A percentile compares a stretch with the other conserved stretches of the same genome.
These are phyloP conservation scores for Mortierella sp. DNA, from an alignment of 371 early-diverging fungal species.

Conservation along the genomic window DNA sequence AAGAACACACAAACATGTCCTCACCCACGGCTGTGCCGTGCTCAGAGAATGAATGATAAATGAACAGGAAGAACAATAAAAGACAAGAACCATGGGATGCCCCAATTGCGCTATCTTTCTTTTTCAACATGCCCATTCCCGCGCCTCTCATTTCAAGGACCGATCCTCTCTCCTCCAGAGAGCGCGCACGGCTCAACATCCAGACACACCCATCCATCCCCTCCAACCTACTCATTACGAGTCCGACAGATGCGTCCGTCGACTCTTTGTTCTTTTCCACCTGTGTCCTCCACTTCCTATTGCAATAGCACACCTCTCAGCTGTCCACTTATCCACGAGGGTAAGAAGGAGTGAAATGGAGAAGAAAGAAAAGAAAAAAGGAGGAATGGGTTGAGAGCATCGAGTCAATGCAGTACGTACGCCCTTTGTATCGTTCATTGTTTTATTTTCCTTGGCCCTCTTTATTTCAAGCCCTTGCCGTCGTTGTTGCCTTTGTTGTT, in stretches of 20 bases:
- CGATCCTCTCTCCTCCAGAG: background rate
- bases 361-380: background rate
- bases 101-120: constrained; percentile 1
- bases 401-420: background rate
- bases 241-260: background rate
- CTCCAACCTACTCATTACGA: background rate
- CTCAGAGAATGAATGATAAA: no score
- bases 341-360: background rate
- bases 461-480: background rate
- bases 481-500: background rate
- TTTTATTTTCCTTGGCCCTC: background rate
- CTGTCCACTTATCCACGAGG: background rate
- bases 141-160: constrained; percentile 7
- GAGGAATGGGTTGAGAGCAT: constrained; percentile 9
- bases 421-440: background rate
- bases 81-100: no score
- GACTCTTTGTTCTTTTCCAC: background rate
- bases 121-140: background rate
- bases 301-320: background rate
- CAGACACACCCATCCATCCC: background rate
- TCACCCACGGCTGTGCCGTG: no score
- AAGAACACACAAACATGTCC: no score
- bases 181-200: constrained; percentile 12
- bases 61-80: no score
- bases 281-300: background rate